A percentile compares a stretch with the other conserved stretches of the same genome.
Conservation (phyloP, 352 stramenopile species). For the Globisporangium viniferum region DNA sequence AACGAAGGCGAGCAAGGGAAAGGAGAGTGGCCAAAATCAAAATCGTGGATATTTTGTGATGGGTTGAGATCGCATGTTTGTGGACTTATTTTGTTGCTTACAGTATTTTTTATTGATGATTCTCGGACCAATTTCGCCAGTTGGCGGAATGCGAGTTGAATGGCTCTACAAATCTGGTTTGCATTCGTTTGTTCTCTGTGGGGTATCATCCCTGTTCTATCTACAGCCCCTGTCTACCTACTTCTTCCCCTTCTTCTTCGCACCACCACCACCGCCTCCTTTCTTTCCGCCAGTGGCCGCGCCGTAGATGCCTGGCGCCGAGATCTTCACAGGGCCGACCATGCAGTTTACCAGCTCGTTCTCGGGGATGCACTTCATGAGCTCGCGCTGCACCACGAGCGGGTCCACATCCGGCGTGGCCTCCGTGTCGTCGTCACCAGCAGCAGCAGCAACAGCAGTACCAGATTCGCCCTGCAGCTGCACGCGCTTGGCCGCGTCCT, state of each 20-base stretch:
- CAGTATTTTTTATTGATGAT: no score
- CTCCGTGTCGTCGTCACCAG: constrained; percentile 28
- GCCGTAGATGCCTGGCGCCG: constrained; percentile 59
- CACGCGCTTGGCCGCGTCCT: constrained; percentile 28
- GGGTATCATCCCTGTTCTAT: not conserved
- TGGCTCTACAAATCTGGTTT: not conserved
- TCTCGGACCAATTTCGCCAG: no score
- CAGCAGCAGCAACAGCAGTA: constrained; percentile 10
- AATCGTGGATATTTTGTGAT: not conserved
- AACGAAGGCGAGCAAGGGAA: not conserved
- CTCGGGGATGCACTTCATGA: constrained; percentile 88
- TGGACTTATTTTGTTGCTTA: no score
- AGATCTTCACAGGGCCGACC: constrained; percentile 89
- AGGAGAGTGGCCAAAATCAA: not conserved
- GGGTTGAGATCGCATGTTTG: not conserved
- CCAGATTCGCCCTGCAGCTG: not conserved
- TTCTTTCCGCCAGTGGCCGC: constrained; percentile 36
- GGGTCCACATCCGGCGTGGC: constrained; percentile 53
- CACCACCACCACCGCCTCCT: constrained; percentile 12
- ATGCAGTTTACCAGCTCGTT: constrained; percentile 89
- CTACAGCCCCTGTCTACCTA: not conserved
- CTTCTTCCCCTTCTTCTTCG: constrained; percentile 32
- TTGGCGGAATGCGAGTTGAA: no score
- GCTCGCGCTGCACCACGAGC: constrained; percentile 74
- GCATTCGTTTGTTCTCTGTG: not conserved